These are phyloP conservation scores for Cotoneaster glaucophyllus DNA, from an alignment of 306 rosid genomes.

Conservation along the genomic window DNA sequence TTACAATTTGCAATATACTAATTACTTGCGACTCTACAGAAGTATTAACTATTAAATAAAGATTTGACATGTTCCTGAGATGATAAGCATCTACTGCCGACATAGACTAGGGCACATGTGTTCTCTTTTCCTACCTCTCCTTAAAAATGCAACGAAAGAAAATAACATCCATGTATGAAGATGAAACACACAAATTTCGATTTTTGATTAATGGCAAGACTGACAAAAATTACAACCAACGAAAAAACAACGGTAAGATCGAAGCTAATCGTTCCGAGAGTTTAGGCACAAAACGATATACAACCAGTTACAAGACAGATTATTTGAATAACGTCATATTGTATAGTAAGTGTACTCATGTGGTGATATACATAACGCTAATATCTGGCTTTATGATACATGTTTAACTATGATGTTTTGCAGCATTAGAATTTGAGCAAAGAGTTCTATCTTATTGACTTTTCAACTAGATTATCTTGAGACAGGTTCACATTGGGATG, in stretches of 20 bases:
- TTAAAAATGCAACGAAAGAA: not conserved
- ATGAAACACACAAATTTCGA: not conserved
- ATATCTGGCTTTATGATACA: not conserved
- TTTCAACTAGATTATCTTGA: not conserved
- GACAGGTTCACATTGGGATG: slow-evolving; percentile 1
- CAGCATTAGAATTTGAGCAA: no score
- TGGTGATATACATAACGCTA: not conserved
- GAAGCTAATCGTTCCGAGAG: no score
- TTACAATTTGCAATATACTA: not conserved
- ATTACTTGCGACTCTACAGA: not conserved
- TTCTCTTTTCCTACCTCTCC: not conserved
- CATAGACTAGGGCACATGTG: not conserved
- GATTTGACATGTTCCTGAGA: not conserved
- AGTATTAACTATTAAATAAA: not conserved
- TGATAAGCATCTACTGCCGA: not conserved
- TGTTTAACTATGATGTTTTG: no score
- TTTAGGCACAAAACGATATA: no score
- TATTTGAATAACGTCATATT: no score
- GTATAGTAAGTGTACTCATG: not conserved
- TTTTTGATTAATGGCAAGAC: not conserved
- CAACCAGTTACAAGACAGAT: no score
- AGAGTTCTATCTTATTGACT: no score
- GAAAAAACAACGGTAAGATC: not conserved
- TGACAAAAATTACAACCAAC: not conserved
- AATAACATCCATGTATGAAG: not conserved